Evolutionary conservation across 164 flowering plant species (phyloP).

Genomic region (Vitis rupestris): DNA sequence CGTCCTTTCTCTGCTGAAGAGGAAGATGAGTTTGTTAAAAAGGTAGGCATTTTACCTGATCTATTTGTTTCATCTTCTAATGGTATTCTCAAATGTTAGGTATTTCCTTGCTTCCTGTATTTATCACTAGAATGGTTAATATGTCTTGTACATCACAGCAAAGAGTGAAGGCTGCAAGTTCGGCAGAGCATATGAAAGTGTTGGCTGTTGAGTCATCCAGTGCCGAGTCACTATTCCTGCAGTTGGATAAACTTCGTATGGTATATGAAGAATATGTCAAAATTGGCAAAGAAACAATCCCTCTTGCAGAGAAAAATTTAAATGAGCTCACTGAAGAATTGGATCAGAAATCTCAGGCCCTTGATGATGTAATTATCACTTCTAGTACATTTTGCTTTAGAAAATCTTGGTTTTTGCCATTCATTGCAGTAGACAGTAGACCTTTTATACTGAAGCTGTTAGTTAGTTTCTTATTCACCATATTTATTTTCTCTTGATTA

Average conservation of each 20-base stretch:
- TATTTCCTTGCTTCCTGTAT: background rate
- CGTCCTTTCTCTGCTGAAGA: slow-evolving; percentile 88
- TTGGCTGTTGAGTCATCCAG: slow-evolving; percentile 63
- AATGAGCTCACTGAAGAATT: slow-evolving; percentile 58
- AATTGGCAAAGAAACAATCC: slow-evolving; percentile 72
- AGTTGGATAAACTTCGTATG: slow-evolving; percentile 83
- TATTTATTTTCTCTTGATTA: too few relatives aligned
- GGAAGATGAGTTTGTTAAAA: slow-evolving; percentile 89
- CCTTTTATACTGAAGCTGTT: background rate
- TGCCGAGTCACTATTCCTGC: slow-evolving; percentile 81
- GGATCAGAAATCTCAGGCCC: slow-evolving; percentile 74
- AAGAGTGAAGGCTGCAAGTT: slow-evolving; percentile 74
- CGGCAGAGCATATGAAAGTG: slow-evolving; percentile 79
- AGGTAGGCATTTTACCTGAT: slow-evolving; percentile 41
- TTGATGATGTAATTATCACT: slow-evolving; percentile 74
- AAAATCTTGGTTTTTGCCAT: too few relatives aligned
- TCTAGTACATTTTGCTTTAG: background rate
- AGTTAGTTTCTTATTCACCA: too few relatives aligned
- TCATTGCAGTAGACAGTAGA: too few relatives aligned
- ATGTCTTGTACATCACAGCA: slow-evolving; percentile 53
- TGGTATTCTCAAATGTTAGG: background rate
- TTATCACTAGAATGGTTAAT: slow-evolving; percentile 4
- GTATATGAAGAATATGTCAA: slow-evolving; percentile 81
- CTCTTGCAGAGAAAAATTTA: slow-evolving; percentile 61
- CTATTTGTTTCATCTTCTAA: background rate